A percentile compares a stretch with the other conserved stretches of the same genome.
Evolutionary conservation across 2,329 filamentous ascomycete species (phyloP).

Genomic region (Diaporthe helianthi): DNA sequence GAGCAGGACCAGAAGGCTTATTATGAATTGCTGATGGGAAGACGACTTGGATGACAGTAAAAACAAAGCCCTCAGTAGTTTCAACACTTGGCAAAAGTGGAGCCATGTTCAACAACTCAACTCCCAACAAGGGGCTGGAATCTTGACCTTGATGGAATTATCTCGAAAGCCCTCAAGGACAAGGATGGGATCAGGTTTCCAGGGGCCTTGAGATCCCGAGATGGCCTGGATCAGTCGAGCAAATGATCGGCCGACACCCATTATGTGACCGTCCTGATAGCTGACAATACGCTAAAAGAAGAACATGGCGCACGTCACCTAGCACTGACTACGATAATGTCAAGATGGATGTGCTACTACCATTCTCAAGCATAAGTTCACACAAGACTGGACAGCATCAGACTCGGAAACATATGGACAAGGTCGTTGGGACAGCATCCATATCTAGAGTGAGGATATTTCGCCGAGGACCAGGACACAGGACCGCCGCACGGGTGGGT

Average conservation of each 20-base stretch:
- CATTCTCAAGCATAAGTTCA: neutral
- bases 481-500: neutral
- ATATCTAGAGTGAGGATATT: neutral
- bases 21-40: constrained; percentile 48
- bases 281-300: neutral
- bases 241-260: neutral
- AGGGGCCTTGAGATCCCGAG: neutral
- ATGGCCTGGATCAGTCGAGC: neutral
- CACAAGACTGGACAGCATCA: neutral
- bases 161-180: neutral
- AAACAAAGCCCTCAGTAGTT: neutral
- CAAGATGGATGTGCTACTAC: neutral
- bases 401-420: neutral
- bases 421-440: neutral
- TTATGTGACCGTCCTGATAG: neutral
- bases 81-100: neutral
- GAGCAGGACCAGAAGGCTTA: constrained; percentile 48
- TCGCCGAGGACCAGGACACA: neutral
- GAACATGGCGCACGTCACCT: neutral
- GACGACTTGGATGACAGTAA: constrained; percentile 32
- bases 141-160: neutral
- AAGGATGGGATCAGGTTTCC: neutral
- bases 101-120: constrained; percentile 4
- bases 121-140: too few species aligned
- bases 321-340: neutral